phyloP scores from a whole-genome alignment of 352 stramenopile genomes.

The Phytophthora melonis region DNA sequence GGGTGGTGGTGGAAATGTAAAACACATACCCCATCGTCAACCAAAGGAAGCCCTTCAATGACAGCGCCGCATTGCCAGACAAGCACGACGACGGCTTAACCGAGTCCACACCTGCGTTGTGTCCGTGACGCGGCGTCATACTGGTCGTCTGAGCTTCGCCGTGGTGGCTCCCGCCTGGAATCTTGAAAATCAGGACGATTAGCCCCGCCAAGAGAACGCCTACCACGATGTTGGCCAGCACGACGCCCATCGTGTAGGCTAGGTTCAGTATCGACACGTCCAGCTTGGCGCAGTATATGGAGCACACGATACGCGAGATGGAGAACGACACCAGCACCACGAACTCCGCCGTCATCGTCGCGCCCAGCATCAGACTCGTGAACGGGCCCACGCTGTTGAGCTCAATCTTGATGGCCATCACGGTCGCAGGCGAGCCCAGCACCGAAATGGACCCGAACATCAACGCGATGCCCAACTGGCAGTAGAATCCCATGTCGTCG shows the following conservation, averaged over 20 bases:
- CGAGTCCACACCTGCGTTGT: constrained; percentile 45
- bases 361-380: constrained; percentile 79
- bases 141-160: constrained; percentile 19
- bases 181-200: constrained; percentile 70
- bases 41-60: constrained; percentile 58
- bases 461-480: neutral
- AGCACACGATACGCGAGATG: constrained; percentile 66
- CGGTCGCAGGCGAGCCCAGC: neutral
- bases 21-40: constrained; percentile 68
- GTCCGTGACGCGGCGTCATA: constrained; percentile 49
- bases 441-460: neutral
- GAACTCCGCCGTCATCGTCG: constrained; percentile 78
- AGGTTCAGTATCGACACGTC: constrained; percentile 65
- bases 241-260: constrained; percentile 61
- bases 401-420: constrained; percentile 62
- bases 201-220: constrained; percentile 49
- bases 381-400: constrained; percentile 76
- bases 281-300: constrained; percentile 70
- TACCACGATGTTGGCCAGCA: constrained; percentile 63
- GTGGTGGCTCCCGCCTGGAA: constrained; percentile 40
- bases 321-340: constrained; percentile 80
- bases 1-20: constrained; percentile 58
- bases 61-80: neutral
- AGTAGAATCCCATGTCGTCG: neutral
- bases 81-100: constrained; percentile 23